Conservation (phyloP, 2,329 filamentous ascomycete species). For the Aspergillus sp. region DNA sequence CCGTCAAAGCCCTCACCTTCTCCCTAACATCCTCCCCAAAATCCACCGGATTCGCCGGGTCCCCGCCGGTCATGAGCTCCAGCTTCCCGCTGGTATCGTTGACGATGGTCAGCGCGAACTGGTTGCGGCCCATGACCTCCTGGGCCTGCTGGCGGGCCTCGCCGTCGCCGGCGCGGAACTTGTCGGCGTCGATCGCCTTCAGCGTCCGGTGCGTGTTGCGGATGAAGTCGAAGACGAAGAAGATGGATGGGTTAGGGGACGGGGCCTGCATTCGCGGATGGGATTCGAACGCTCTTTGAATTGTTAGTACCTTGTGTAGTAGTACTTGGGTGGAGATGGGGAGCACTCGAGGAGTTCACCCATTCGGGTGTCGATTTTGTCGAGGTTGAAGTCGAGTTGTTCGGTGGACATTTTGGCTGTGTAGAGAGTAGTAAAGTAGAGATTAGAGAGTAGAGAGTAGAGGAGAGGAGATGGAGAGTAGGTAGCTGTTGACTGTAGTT, state of each 20-base stretch:
- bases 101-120: constrained; percentile 17
- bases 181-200: constrained; percentile 13
- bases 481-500: too few species aligned
- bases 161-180: constrained; percentile 15
- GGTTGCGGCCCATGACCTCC: constrained; percentile 21
- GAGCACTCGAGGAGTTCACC: constrained; percentile 18
- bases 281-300: constrained; percentile 18
- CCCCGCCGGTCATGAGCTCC: constrained; percentile 20
- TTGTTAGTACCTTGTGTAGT: not conserved
- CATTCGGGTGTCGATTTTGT: constrained; percentile 15
- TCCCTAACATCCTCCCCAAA: constrained; percentile 19
- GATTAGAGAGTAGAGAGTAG: too few species aligned
- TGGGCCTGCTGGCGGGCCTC: constrained; percentile 6
- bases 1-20: constrained; percentile 14
- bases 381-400: constrained; percentile 8
- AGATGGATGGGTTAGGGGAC: constrained; percentile 18
- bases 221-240: constrained; percentile 58
- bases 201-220: constrained; percentile 53
- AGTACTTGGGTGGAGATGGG: not conserved
- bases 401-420: constrained; percentile 9
- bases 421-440: too few species aligned
- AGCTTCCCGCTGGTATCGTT: constrained; percentile 20
- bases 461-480: too few species aligned
- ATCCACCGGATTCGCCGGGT: constrained; percentile 16
- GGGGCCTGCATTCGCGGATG: constrained; percentile 25